Conservation (phyloP, 2,329 filamentous ascomycete genomes). For the Plectosphaerella cucumerina region DNA sequence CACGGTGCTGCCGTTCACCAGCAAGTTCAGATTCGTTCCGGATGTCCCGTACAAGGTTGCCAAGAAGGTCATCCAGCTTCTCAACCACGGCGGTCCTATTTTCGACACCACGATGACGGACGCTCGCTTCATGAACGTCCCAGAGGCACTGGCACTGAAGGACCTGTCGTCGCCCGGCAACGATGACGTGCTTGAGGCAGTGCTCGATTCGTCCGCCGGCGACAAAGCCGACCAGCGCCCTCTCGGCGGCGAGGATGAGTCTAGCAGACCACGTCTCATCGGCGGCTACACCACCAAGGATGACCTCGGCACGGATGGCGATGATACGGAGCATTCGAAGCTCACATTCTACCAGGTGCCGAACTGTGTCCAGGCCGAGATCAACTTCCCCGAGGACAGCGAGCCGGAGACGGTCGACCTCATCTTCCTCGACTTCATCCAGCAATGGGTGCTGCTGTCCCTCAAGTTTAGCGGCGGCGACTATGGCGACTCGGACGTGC, state of each 20-base stretch:
- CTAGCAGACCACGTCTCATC: slow-evolving; percentile 38
- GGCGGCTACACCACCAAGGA: slow-evolving; percentile 85
- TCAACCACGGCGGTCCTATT: slow-evolving; percentile 53
- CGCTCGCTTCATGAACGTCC: slow-evolving; percentile 43
- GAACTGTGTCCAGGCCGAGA: slow-evolving; percentile 73
- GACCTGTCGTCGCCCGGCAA: slow-evolving; percentile 13
- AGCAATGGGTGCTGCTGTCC: slow-evolving; percentile 74
- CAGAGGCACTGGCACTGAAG: slow-evolving; percentile 33
- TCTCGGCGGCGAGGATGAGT: slow-evolving; percentile 20
- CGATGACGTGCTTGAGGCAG: slow-evolving; percentile 6
- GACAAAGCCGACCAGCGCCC: slow-evolving; percentile 22
- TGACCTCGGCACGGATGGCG: slow-evolving; percentile 77
- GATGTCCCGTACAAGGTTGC: slow-evolving; percentile 79
- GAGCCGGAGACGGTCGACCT: slow-evolving; percentile 75
- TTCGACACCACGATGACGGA: slow-evolving; percentile 32
- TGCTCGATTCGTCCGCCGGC: slow-evolving; percentile 13
- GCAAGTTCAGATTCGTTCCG: slow-evolving; percentile 69
- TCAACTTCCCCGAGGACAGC: slow-evolving; percentile 52
- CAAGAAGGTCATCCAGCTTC: slow-evolving; percentile 57
- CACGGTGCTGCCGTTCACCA: slow-evolving; percentile 84
- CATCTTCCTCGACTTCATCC: slow-evolving; percentile 87
- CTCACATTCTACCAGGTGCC: slow-evolving; percentile 75
- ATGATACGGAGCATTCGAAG: slow-evolving; percentile 78
- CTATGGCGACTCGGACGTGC: slow-evolving; percentile 43
- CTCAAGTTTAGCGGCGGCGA: slow-evolving; percentile 57